phyloP scores from a whole-genome alignment of 2,329 filamentous ascomycete genomes.

The Fusarium sp. region DNA sequence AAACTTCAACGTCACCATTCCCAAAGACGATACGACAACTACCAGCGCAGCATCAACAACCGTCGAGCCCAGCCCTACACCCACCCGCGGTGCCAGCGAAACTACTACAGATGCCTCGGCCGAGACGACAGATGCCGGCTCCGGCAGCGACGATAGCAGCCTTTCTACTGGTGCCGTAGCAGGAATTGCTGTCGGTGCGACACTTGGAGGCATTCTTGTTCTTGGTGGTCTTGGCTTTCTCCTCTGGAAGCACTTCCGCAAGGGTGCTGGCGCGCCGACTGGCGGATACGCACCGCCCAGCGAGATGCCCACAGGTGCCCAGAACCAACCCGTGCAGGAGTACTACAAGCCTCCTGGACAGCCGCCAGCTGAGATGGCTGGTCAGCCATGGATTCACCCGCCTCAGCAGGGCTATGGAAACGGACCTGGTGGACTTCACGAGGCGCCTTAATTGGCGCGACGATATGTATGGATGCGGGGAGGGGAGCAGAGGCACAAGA shows the following conservation, averaged over 20 bases:
- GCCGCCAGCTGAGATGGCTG: slow-evolving; percentile 28
- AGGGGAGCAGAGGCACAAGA: background rate
- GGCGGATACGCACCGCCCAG: slow-evolving; percentile 17
- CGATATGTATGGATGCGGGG: background rate
- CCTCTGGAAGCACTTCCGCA: slow-evolving; percentile 40
- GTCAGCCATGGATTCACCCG: slow-evolving; percentile 29
- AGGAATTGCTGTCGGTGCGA: slow-evolving; percentile 47
- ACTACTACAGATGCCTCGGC: slow-evolving; percentile 6
- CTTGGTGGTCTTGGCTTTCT: slow-evolving; percentile 44
- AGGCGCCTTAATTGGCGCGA: slow-evolving; percentile 21
- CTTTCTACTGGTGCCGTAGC: slow-evolving; percentile 46
- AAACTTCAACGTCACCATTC: slow-evolving; percentile 44
- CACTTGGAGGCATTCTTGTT: slow-evolving; percentile 36
- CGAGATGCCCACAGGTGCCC: slow-evolving; percentile 11
- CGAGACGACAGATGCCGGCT: slow-evolving; percentile 6
- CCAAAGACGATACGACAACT: slow-evolving; percentile 6
- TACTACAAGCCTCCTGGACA: slow-evolving; percentile 32
- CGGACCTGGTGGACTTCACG: slow-evolving; percentile 34
- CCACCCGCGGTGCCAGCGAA: background rate
- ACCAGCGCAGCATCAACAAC: slow-evolving; percentile 15
- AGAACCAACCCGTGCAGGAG: slow-evolving; percentile 23
- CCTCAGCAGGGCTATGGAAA: slow-evolving; percentile 11
- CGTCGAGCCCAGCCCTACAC: slow-evolving; percentile 9
- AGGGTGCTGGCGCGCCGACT: slow-evolving; percentile 2
- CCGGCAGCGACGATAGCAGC: background rate